Base-by-base conservation (phyloP, 441 rosid genomes). In the Iberis amara region DNA sequence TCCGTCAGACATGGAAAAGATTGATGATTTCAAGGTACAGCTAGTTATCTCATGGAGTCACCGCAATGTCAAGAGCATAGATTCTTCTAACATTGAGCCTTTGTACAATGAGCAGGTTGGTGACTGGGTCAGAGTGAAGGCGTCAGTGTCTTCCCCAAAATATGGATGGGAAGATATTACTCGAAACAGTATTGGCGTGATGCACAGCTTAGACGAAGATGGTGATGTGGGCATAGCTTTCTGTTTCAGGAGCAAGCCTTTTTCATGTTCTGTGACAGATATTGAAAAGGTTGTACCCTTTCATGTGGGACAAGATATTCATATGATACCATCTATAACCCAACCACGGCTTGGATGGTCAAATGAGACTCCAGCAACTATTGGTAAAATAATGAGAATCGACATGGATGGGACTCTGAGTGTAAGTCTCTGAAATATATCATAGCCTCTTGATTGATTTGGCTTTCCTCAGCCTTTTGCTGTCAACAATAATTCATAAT, bases 301-400 rank as follows among this genome's bases (percentile, higher is more conserved):
- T 75, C 91, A 80, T 73, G 84, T 80, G 66, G 97, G 94, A 35
- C 94, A 85, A 69, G 95, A 86, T 74, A 85, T 94, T 61, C 96
- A 77, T 50, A 68, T 89, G 68, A 64, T 79, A 77, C 78, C 96
- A 39, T 77, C 97, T 50, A 84, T 89, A 18, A 58, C 84, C 48
- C 95, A 85, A 71, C 99, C 99, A 64, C 79, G 86, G 56, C 89
- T 94, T 61, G 99, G 99, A 66, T 94, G 99, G 99, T 85, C 95
- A 59, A 79, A 85, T 66, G 96, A 94, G 71, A 84, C 87, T 64
- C 91, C 89, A 28, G 96, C 97, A 42, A 86, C 95, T 43, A 79
- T 86, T 61, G 99, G 97, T 47, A 89, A 83, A 77, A 76, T 89
- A 68, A 69, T 47, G 35, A 83, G 87, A 65, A 85, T 94, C 43